phyloP scores from a whole-genome alignment of 257 asterid genomes.

The Solanum lignicaule region DNA sequence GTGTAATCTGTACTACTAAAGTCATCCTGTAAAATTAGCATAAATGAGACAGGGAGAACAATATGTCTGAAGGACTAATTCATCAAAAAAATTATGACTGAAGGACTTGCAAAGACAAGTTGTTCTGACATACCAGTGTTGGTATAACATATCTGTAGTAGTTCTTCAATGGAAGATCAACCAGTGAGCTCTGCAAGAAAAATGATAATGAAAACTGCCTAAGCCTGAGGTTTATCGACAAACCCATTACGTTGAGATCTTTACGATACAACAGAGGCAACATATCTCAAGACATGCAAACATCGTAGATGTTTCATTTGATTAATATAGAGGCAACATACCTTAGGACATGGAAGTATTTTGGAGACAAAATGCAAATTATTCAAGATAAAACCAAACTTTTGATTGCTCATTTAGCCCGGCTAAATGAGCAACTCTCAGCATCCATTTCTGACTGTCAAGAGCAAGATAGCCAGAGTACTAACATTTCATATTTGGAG shows the following conservation, averaged over 20 bases:
- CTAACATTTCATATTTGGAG: background rate
- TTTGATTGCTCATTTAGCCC: background rate
- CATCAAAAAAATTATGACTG: background rate
- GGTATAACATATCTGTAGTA: constrained; percentile 98
- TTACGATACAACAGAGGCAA: background rate
- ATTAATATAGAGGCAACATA: background rate
- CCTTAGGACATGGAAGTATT: background rate
- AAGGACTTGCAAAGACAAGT: constrained; percentile 9
- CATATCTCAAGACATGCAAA: background rate
- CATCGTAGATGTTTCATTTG: background rate
- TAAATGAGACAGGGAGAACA: constrained; percentile 15
- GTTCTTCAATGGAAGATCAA: constrained; percentile 95
- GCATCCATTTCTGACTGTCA: background rate
- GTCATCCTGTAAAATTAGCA: constrained; percentile 62
- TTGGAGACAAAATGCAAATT: background rate
- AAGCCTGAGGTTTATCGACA: background rate
- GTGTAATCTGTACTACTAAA: constrained; percentile 66
- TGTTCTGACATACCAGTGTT: constrained; percentile 47
- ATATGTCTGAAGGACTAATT: background rate
- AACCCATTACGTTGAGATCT: background rate
- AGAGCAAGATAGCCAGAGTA: background rate
- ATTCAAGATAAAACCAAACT: background rate
- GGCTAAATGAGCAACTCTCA: background rate
- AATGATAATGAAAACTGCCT: constrained; percentile 3
- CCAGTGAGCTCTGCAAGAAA: constrained; percentile 79